Conservation (phyloP, 2,329 filamentous ascomycete genomes). For the Aspergillus quadrilineatus region DNA sequence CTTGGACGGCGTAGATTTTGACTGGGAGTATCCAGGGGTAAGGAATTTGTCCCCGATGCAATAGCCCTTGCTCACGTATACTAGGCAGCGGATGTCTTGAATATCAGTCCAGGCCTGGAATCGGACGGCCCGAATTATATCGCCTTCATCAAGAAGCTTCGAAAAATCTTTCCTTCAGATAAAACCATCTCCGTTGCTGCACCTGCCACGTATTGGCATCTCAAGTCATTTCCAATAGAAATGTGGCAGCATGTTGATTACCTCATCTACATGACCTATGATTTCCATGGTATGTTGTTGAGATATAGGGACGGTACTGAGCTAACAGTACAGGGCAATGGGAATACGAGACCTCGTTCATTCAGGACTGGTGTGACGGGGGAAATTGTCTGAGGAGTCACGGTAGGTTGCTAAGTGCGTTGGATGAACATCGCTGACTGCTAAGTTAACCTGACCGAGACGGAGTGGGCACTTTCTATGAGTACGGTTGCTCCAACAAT, state of each 20-base stretch:
- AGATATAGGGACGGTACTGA: not conserved
- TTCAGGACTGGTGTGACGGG: conserved; percentile 23
- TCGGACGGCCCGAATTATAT: conserved; percentile 33
- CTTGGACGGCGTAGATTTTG: conserved; percentile 17
- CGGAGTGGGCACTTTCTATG: conserved; percentile 8
- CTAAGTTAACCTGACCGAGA: conserved; percentile 14
- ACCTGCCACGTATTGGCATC: conserved; percentile 34
- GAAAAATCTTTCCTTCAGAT: conserved; percentile 16
- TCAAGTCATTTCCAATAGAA: conserved; percentile 31
- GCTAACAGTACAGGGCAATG: conserved; percentile 11
- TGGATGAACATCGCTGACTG: not conserved
- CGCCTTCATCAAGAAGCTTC: conserved; percentile 30
- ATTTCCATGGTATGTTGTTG: conserved; percentile 25
- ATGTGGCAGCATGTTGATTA: conserved; percentile 32
- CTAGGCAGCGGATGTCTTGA: conserved; percentile 29
- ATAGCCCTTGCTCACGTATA: not conserved
- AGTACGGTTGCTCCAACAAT: not conserved
- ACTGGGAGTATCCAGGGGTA: conserved; percentile 16
- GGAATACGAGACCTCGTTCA: conserved; percentile 11
- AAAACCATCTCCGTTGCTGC: conserved; percentile 29
- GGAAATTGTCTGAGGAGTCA: conserved; percentile 41
- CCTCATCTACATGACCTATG: conserved; percentile 43
- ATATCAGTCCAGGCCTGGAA: not conserved
- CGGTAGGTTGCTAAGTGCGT: not conserved
- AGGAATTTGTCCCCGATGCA: not conserved